A percentile compares a stretch with the other conserved stretches of the same genome.
Conservation (phyloP, 495 filamentous ascomycete genomes). For the Diplogelasinospora grovesii region DNA sequence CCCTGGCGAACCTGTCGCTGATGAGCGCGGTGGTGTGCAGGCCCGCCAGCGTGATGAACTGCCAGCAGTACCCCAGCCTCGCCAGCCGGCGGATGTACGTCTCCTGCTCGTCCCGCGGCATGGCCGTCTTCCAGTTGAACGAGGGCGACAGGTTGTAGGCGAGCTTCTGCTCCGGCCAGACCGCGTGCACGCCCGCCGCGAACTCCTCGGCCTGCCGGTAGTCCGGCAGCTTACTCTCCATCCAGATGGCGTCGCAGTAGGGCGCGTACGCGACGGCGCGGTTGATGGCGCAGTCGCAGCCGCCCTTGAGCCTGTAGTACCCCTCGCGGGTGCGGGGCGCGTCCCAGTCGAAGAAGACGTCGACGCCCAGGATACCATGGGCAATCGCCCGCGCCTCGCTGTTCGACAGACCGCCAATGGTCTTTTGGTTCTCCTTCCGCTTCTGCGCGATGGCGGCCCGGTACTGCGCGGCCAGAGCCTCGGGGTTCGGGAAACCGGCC, state of each 20-base stretch:
- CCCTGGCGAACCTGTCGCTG: conserved; percentile 77
- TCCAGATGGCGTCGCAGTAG: conserved; percentile 95
- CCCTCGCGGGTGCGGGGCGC: conserved; percentile 84
- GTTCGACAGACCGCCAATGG: too few species aligned
- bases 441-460: conserved; percentile 64
- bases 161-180: conserved; percentile 96
- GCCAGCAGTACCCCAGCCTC: conserved; percentile 92
- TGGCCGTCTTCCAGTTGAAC: conserved; percentile 99
- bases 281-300: conserved; percentile 87
- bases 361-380: conserved; percentile 69
- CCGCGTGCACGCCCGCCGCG: conserved; percentile 85
- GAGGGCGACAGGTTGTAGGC: conserved; percentile 97
- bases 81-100: conserved; percentile 92
- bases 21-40: conserved; percentile 93
- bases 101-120: conserved; percentile 87
- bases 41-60: conserved; percentile 99
- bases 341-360: conserved; percentile 93
- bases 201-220: conserved; percentile 91
- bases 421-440: too few species aligned
- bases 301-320: conserved; percentile 86
- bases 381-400: conserved; percentile 76
- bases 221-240: conserved; percentile 96
- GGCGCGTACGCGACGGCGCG: conserved; percentile 88
- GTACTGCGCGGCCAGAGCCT: conserved; percentile 60
- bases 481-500: conserved; percentile 53